Percentiles rank a stretch among this genome's conserved stretches.
These are phyloP conservation scores for Sporobolomyces pararoseus DNA, from an alignment of 768 basidiomycete genomes.

Conservation along the genomic window DNA sequence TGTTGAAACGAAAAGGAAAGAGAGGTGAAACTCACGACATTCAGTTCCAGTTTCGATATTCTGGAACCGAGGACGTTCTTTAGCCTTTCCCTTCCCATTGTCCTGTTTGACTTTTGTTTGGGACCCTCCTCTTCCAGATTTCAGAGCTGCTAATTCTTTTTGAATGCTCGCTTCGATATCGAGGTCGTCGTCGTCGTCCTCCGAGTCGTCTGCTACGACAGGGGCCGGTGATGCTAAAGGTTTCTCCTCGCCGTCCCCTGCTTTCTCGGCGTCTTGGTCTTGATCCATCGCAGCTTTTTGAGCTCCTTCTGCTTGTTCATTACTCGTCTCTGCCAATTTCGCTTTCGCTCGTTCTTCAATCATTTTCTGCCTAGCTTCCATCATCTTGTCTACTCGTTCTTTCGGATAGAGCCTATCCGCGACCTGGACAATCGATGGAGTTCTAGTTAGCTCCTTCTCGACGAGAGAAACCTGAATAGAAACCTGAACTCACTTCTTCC, in stretches of 20 bases:
- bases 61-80: conserved; percentile 37
- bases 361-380: background rate
- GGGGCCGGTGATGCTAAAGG: background rate
- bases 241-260: background rate
- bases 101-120: background rate
- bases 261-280: background rate
- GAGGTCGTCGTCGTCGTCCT: conserved; percentile 33
- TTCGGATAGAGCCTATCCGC: conserved; percentile 38
- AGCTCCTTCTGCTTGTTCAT: background rate
- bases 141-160: conserved; percentile 28
- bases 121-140: conserved; percentile 12
- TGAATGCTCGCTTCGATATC: conserved; percentile 35
- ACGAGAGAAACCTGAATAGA: too few species aligned
- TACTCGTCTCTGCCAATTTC: background rate
- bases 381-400: conserved; percentile 25
- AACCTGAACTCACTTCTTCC: conserved; percentile 27
- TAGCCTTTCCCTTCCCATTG: conserved; percentile 25
- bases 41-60: conserved; percentile 39
- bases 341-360: background rate
- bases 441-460: too few species aligned
- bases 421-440: conserved; percentile 13
- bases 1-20: accelerated
- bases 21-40: conserved; percentile 25
- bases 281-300: background rate
- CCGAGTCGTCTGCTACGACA: background rate